These are phyloP conservation scores for Thuja plicata DNA, from an alignment of 83 land plant species.

Conservation along the genomic window DNA sequence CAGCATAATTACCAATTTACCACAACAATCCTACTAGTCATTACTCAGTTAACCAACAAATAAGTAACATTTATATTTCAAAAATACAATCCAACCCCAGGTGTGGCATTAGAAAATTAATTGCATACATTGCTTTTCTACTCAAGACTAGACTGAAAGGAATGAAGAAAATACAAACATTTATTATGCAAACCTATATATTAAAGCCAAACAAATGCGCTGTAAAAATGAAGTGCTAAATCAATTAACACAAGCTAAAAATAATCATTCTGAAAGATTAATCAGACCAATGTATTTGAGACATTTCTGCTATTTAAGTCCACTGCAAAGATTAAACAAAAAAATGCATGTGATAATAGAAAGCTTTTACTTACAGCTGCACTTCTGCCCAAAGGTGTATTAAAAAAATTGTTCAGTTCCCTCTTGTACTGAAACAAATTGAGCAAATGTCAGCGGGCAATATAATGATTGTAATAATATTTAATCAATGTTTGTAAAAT, in stretches of 20 bases:
- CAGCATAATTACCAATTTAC: background rate
- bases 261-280: no score
- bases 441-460: slow-evolving; percentile 5
- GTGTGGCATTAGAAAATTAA: background rate
- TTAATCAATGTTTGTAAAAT: background rate
- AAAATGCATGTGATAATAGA: background rate
- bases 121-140: background rate
- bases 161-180: background rate
- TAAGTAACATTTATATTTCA: background rate
- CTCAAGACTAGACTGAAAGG: background rate
- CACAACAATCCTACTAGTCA: background rate
- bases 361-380: slow-evolving; percentile 47
- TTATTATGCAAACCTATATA: background rate
- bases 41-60: no score
- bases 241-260: no score
- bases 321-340: no score
- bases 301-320: no score
- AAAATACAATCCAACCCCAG: background rate
- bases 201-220: background rate
- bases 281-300: no score
- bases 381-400: slow-evolving; percentile 79
- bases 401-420: slow-evolving; percentile 56
- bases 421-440: slow-evolving; percentile 79
- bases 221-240: no score
- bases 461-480: background rate